Evolutionary conservation across 805 yeast genomes (phyloP), one percentile per base, ranked within the genome.

Genomic region (Metschnikowia aberdeeniae): DNA sequence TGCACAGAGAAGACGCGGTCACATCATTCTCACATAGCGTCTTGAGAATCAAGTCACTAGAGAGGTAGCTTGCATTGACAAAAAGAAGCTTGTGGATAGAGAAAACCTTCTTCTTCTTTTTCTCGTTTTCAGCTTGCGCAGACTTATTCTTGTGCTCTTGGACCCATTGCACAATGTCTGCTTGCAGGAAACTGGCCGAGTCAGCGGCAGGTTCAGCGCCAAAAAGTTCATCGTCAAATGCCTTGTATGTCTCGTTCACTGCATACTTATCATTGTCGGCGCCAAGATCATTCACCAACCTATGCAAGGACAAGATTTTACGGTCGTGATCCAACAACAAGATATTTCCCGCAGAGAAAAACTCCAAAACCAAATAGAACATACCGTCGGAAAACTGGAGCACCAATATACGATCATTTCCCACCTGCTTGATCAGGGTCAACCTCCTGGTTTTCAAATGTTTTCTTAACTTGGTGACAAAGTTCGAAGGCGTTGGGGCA

Each of bases 321-420:
- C 72, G 63, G 17, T 82, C 76, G 26, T 79, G 75, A 62, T 92
- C 95, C 50, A 92, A 70, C 17, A 92, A 70, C 14, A 92, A 69
- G 44, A 92, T 78, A 60, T 92, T 92, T 24, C 99, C 99, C 3
- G 97, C 97, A 60, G 97, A 86, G 68, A 90, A 92, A 58, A 92
- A 92, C 63, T 92, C 99, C 43, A 92, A 64, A 0, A 88, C 96
- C 52, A 92, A 67, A 55, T 86, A 84, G 58, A 68, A 81, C 42
- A 78, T 57, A 2, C 96, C 96, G 56, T 88, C 96, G 36, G 90
- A 81, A 65, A 92, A 92, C 49, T 87, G 81, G 36, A 92, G 63
- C 0, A 89, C 95, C 36, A 88, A 70, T n/a, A 88, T 80, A 62
- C 98, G 76, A 60, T 89, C 97, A 56, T 81, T 78, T 0, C 81